phyloP scores from a whole-genome alignment of 2,329 filamentous ascomycete genomes.

The Cucurbitaria berberidis region DNA sequence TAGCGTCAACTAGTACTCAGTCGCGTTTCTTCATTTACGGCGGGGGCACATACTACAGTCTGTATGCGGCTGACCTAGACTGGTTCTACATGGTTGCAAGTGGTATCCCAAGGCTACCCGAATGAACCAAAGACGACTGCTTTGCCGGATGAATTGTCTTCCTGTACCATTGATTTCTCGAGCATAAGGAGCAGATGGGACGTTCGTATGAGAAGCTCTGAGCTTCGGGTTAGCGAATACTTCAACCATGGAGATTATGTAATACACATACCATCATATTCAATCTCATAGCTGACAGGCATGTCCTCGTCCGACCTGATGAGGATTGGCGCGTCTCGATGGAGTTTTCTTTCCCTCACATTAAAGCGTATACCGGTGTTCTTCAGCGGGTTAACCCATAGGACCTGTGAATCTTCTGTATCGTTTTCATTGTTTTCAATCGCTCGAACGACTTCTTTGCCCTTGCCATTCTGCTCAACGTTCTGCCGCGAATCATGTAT shows the following conservation, averaged over 20 bases:
- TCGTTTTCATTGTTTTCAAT: conserved; percentile 10
- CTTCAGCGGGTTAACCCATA: conserved; percentile 71
- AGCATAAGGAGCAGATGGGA: conserved; percentile 54
- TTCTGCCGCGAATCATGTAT: conserved; percentile 20
- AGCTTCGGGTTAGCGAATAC: neutral
- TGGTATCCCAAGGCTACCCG: conserved; percentile 19
- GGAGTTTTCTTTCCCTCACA: conserved; percentile 61
- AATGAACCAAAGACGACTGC: conserved; percentile 69
- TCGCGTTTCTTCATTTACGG: neutral
- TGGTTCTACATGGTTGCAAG: neutral
- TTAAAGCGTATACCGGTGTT: conserved; percentile 73
- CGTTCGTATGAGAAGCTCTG: conserved; percentile 42
- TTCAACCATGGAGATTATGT: neutral
- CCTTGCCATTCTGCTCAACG: conserved; percentile 31
- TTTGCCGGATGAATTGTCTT: conserved; percentile 66
- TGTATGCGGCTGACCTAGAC: neutral
- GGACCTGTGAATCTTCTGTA: conserved; percentile 49
- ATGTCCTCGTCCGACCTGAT: conserved; percentile 66
- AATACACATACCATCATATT: conserved; percentile 70
- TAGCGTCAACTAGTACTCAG: too few relatives aligned
- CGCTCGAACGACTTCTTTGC: conserved; percentile 25
- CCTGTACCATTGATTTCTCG: conserved; percentile 68
- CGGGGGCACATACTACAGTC: neutral
- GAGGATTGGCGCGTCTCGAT: conserved; percentile 60
- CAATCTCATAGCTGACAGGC: conserved; percentile 72